Conservation (phyloP, 164 flowering plant genomes). For the Sedum album region DNA sequence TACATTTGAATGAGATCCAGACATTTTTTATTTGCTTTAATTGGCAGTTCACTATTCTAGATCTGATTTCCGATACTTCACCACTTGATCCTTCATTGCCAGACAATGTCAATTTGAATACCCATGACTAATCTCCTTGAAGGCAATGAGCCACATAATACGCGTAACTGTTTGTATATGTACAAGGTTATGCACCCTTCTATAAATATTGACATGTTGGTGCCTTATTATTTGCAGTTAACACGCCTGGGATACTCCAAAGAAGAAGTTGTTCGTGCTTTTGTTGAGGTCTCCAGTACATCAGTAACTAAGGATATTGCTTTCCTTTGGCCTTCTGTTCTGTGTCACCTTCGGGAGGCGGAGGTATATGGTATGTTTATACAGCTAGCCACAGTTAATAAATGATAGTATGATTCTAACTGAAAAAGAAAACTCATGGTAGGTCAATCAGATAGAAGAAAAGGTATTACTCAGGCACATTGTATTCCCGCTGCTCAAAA, state of each 20-base stretch:
- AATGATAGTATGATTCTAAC: background rate
- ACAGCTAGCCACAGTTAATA: background rate
- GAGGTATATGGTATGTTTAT: constrained; percentile 27
- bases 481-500: constrained; percentile 13
- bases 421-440: constrained; percentile 7
- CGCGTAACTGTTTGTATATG: background rate
- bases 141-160: background rate
- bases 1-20: no score
- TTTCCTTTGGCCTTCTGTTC: constrained; percentile 46
- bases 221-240: constrained; percentile 28
- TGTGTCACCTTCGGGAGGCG: constrained; percentile 41
- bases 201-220: background rate
- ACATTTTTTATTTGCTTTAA: no score
- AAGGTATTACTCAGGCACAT: constrained; percentile 7
- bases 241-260: constrained; percentile 39
- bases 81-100: background rate
- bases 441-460: constrained; percentile 20
- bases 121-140: background rate
- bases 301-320: constrained; percentile 28
- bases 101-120: no score
- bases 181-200: background rate
- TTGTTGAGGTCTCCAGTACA: constrained; percentile 31
- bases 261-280: constrained; percentile 41
- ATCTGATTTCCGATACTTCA: no score
- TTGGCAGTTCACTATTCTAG: no score